phyloP scores from a whole-genome alignment of 805 yeast species.

The Sugiyamaella valdiviana region DNA sequence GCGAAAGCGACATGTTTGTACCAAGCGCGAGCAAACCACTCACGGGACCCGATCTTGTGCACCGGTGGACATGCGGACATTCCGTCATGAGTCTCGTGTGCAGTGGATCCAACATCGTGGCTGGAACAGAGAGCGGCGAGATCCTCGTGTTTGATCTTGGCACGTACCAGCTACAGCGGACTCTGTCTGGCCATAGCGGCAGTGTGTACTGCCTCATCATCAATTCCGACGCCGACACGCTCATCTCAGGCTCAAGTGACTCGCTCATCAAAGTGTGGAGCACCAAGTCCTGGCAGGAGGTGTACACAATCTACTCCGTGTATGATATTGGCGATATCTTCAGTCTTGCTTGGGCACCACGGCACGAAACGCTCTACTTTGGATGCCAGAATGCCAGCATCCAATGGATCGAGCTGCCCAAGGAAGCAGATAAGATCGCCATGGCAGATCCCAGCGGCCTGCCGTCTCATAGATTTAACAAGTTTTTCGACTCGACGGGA shows the following conservation, averaged over 20 bases:
- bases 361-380: slow-evolving; percentile 56
- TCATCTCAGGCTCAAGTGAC: slow-evolving; percentile 86
- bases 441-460: slow-evolving; percentile 32
- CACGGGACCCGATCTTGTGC: slow-evolving; percentile 36
- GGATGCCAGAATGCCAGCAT: slow-evolving; percentile 93
- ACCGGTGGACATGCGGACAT: slow-evolving; percentile 68
- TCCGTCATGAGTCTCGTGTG: slow-evolving; percentile 59
- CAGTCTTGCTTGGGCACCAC: slow-evolving; percentile 64
- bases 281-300: slow-evolving; percentile 23
- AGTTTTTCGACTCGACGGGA: slow-evolving; percentile 85
- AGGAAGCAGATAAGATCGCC: slow-evolving; percentile 11
- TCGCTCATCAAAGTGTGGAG: slow-evolving; percentile 86
- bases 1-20: neutral
- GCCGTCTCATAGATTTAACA: slow-evolving; percentile 67
- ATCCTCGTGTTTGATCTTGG: slow-evolving; percentile 63
- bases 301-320: slow-evolving; percentile 74
- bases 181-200: slow-evolving; percentile 58
- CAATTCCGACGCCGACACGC: slow-evolving; percentile 42
- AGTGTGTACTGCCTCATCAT: slow-evolving; percentile 61
- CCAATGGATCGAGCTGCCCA: slow-evolving; percentile 52
- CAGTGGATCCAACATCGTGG: slow-evolving; percentile 43
- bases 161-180: slow-evolving; percentile 52
- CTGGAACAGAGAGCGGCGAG: slow-evolving; percentile 86
- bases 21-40: neutral
- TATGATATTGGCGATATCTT: slow-evolving; percentile 93